Conservation (phyloP, 208 protist genomes). For the Trichomonas tenax region DNA sequence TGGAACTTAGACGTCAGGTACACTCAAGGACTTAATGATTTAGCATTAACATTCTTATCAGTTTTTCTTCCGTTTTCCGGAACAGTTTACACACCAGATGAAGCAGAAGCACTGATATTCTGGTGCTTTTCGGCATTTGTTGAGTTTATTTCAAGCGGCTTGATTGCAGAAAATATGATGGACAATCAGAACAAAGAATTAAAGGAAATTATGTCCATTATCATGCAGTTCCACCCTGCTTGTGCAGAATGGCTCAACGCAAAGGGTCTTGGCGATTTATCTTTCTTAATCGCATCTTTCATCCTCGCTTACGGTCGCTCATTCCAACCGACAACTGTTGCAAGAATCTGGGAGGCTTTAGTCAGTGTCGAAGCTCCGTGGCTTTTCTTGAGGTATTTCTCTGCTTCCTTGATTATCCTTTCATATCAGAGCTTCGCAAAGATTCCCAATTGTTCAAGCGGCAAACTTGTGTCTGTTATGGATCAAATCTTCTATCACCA, state of each 20-base stretch:
- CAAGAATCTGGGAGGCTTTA: not conserved
- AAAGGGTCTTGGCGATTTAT: not conserved
- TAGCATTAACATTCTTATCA: not conserved
- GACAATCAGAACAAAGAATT: not conserved
- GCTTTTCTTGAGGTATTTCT: not conserved
- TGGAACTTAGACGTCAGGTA: slow-evolving; percentile 2
- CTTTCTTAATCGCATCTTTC: slow-evolving; percentile 1
- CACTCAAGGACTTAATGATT: slow-evolving; percentile 6
- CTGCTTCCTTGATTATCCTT: not conserved
- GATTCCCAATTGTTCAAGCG: not conserved
- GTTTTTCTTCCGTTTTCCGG: not conserved
- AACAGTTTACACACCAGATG: not conserved
- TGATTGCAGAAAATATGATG: slow-evolving; percentile 9
- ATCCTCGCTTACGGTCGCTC: not conserved
- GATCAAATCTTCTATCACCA: not conserved
- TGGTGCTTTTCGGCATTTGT: slow-evolving; percentile 11
- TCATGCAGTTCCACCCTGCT: not conserved
- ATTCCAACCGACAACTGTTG: not conserved
- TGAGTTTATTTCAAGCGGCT: not conserved
- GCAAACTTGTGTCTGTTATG: not conserved
- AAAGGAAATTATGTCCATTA: not conserved
- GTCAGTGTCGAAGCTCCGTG: not conserved
- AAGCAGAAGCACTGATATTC: not conserved
- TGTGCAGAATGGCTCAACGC: not conserved
- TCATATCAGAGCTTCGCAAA: not conserved